These are phyloP conservation scores for Hydrangea macrophylla DNA, from an alignment of 148 eudicot genomes.

Conservation along the genomic window DNA sequence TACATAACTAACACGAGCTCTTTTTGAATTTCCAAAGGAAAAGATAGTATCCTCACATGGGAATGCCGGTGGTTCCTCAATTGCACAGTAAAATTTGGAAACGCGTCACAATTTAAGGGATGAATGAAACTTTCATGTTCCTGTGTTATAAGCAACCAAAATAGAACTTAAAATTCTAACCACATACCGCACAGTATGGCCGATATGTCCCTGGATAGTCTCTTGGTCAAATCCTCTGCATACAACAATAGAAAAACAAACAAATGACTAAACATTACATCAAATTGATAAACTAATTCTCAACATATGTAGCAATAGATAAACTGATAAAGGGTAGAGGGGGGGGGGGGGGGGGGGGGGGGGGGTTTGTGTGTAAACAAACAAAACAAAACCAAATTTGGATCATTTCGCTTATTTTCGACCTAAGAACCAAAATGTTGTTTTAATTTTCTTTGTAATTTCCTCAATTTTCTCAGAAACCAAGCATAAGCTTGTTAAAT, in stretches of 20 bases:
- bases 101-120: too few relatives aligned
- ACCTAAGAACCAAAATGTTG: background rate
- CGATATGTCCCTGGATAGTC: conserved; percentile 29
- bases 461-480: background rate
- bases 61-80: too few relatives aligned
- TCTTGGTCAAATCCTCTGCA: conserved; percentile 34
- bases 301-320: too few relatives aligned
- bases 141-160: too few relatives aligned
- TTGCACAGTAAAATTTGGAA: too few relatives aligned
- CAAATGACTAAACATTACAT: background rate
- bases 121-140: too few relatives aligned
- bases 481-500: background rate
- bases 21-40: background rate
- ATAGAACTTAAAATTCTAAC: background rate
- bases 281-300: background rate
- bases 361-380: too few relatives aligned
- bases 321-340: too few relatives aligned
- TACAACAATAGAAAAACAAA: background rate
- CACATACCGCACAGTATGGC: conserved; percentile 47
- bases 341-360: too few relatives aligned
- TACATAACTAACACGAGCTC: background rate
- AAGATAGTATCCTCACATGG: background rate
- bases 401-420: too few relatives aligned
- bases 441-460: too few relatives aligned
- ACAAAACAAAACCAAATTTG: too few relatives aligned